Base-by-base conservation (phyloP, 805 yeast genomes). In the Kuraishia capsulata region DNA sequence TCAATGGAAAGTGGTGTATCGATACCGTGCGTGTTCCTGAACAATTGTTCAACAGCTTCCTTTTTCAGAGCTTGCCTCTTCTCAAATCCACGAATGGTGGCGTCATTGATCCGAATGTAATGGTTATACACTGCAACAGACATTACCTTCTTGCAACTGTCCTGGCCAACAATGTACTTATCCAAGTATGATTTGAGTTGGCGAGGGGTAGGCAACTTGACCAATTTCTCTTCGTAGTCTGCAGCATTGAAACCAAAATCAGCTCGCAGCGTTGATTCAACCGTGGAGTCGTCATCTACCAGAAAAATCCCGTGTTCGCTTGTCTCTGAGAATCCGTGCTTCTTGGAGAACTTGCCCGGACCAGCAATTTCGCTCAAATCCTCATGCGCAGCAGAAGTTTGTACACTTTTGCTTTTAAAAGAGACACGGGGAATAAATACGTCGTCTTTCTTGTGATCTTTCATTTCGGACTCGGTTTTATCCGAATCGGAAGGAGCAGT, bases 71-170 rank as follows among this genome's bases (percentile, higher is more conserved):
- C 29, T n/a, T 43, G 43, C 11, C 8, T n/a, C 25, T 44, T 40
- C 19, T 31, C 13, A 39, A 5, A 16, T n/a, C 38, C 23, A 9
- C 48, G 31, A 4, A 42, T 25, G 9, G 42, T 24, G 2, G 46
- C 59, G 42, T 71, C 76, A 39, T 65, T 63, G 26, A 68, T 57
- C 39, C 79, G 57, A 30, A 74, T 44, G 42, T 72, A 73, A 48
- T 76, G 82, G 40, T 76, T 76, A 47, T 69, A 76, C 0, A 76
- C 77, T 1, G 80, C 79, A 8, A 76, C 82, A 28, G 79, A 66
- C 52, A 76, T 61, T n/a, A 74, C 71, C 46, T 69, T 70, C 50
- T 76, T 76, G 19, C 77, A 71, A 4, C 57, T 61, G 1, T 71
- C 72, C 52, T 76, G 82, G 0, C 81, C 81, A 19, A 76, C 59